These are phyloP conservation scores for Boletus edulis DNA, from an alignment of 768 basidiomycete genomes.

Conservation along the genomic window DNA sequence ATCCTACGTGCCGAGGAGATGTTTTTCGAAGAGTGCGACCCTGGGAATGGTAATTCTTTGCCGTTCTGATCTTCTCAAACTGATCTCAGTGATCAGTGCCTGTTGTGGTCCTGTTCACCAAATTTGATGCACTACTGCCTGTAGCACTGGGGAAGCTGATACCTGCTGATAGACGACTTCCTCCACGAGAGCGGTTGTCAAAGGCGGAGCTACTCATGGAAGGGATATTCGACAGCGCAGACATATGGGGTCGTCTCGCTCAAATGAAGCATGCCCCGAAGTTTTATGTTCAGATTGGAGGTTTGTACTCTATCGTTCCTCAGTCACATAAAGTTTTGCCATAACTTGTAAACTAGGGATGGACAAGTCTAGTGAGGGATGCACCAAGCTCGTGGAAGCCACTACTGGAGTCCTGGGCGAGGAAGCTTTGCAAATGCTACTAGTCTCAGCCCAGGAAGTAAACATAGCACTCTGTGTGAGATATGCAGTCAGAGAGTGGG, in stretches of 20 bases:
- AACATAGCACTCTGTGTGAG: conserved; percentile 2
- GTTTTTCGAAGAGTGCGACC: neutral
- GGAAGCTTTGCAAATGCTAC: neutral
- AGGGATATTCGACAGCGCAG: neutral
- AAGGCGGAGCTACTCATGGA: neutral
- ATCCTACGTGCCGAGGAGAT: neutral
- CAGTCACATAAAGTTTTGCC: no score
- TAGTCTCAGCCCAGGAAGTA: conserved; percentile 5
- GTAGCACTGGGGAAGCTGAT: neutral
- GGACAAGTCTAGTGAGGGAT: neutral
- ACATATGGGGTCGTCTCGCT: neutral
- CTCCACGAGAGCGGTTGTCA: neutral
- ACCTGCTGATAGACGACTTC: neutral
- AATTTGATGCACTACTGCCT: conserved; percentile 4
- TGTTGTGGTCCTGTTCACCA: conserved; percentile 6
- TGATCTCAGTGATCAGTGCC: neutral
- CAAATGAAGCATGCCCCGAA: neutral
- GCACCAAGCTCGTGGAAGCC: neutral
- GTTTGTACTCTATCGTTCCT: no score
- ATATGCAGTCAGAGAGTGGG: neutral
- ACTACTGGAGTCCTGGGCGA: neutral
- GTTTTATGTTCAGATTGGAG: neutral
- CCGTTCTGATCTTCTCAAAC: no score
- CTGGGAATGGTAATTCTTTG: neutral
- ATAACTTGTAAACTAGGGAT: no score